phyloP scores from a whole-genome alignment of 352 stramenopile genomes.

The Phytophthora sojae region DNA sequence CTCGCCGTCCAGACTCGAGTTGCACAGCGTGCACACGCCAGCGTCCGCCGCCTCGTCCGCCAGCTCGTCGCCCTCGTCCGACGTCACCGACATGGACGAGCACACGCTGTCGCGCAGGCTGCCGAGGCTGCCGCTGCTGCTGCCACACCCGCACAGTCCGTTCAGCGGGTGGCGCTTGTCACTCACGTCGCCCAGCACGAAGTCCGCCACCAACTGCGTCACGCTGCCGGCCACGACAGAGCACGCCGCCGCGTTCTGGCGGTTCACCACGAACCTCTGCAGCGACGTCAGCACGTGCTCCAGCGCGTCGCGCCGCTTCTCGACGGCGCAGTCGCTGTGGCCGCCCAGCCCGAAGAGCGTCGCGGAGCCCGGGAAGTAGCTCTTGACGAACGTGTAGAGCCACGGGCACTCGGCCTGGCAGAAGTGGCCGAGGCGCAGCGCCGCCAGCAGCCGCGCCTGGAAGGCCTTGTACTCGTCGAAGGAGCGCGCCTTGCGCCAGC shows the following conservation, averaged over 20 bases:
- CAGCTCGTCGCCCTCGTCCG: conserved; percentile 27
- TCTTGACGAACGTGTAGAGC: conserved; percentile 48
- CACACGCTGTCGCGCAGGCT: conserved; percentile 16
- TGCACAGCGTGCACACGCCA: conserved; percentile 28
- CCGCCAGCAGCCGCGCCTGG: conserved; percentile 37
- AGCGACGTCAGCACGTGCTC: conserved; percentile 41
- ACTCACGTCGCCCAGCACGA: conserved; percentile 41
- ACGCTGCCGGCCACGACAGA: conserved; percentile 32
- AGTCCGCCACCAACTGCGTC: conserved; percentile 35
- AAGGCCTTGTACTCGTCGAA: conserved; percentile 51
- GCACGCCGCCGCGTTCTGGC: conserved; percentile 43
- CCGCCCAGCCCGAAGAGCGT: conserved; percentile 30
- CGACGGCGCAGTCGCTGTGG: conserved; percentile 35
- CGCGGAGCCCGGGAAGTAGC: conserved; percentile 46
- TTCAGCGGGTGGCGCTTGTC: conserved; percentile 37
- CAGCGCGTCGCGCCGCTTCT: conserved; percentile 35
- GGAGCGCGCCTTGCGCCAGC: conserved; percentile 13
- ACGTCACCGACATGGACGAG: conserved; percentile 22
- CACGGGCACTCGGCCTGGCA: conserved; percentile 50
- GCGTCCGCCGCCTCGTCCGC: conserved; percentile 14
- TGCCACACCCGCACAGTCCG: conserved; percentile 10
- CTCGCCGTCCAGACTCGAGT: conserved; percentile 23
- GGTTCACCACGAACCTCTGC: conserved; percentile 44
- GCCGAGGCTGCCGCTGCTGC: conserved; percentile 7
- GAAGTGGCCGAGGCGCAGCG: conserved; percentile 44